A percentile compares a stretch with the other conserved stretches of the same genome.
phyloP scores from a whole-genome alignment of 257 asterid species.

The Echium plantagineum region DNA sequence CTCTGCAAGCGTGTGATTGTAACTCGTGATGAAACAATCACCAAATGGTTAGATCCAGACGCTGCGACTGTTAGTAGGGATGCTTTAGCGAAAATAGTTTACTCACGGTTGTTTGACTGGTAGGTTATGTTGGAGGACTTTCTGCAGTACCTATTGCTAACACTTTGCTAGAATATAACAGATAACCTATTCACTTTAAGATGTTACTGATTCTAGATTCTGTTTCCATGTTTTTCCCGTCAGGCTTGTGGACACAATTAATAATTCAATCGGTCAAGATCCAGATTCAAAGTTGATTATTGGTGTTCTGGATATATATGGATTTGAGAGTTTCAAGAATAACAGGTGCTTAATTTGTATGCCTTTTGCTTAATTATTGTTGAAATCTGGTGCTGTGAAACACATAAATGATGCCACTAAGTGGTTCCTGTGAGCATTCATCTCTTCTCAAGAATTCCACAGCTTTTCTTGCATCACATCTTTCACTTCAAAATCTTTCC shows the following conservation, averaged over 20 bases:
- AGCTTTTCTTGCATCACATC: background rate
- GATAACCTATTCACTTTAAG: background rate
- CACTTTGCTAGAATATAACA: background rate
- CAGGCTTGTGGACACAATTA: slow-evolving; percentile 46
- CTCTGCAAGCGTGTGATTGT: slow-evolving; percentile 91
- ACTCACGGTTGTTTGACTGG: slow-evolving; percentile 95
- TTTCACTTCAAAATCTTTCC: too few species aligned
- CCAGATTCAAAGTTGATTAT: slow-evolving; percentile 32
- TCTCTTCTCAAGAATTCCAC: background rate
- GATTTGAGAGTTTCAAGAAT: slow-evolving; percentile 54
- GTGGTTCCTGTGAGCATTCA: background rate
- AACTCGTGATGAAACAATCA: slow-evolving; percentile 95
- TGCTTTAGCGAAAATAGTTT: slow-evolving; percentile 87
- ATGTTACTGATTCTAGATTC: background rate
- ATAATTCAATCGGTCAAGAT: slow-evolving; percentile 44
- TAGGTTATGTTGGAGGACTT: slow-evolving; percentile 18
- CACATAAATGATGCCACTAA: background rate
- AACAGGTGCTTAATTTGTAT: slow-evolving; percentile 45
- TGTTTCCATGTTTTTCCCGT: slow-evolving; percentile 6
- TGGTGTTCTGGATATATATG: slow-evolving; percentile 50
- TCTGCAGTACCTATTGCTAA: background rate
- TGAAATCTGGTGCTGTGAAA: slow-evolving; percentile 8
- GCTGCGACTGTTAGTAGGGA: slow-evolving; percentile 89
- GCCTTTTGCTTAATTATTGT: slow-evolving; percentile 15
- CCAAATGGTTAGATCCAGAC: slow-evolving; percentile 86